Evolutionary conservation across 208 protist species (phyloP), one percentile per base, ranked within the genome.

Genomic region (Leishmania amazonensis): DNA sequence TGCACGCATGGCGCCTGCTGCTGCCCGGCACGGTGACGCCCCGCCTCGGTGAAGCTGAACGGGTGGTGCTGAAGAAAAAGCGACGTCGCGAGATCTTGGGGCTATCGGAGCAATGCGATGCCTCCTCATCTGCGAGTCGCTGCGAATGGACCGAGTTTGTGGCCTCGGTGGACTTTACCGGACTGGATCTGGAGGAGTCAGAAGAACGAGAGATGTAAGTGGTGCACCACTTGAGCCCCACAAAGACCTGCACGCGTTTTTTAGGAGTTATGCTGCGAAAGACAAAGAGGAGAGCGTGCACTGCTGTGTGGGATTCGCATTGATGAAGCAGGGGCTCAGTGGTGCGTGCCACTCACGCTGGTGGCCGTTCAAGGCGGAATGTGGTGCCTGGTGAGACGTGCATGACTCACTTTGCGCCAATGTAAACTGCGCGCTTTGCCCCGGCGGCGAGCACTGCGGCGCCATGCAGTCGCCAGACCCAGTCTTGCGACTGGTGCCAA

Each of bases 1-100:
- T 96, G 65, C 93, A 96, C 67, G 93, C 93, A 54, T 95, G 92
- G 89, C 85, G 91, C 42, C 78, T 96, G 49, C 82, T 83, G 8
- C 78, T 96, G 49, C 91, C 91, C 0, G 84, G 83, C 4, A 76
- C 73, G 2, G 77, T 89, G 3, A 76, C 86, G 2, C 38, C 68
- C 7, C 24, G 80, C 24, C 31, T 76, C n/a, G 78, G 68, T 45
- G 90, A 90, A 35, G 60, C 13, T 19, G 86, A 91, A 51, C 86
- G 89, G 0, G 86, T 90, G 24, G 78, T 67, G 51, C 38, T 85
- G 74, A 96, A 96, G 79, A 93, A 89, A 75, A 85, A 86, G 76
- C 87, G 90, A 21, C 86, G 91, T 2, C 85, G 93, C 31, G 90
- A 94, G 73, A 89, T 85, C 3, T 62, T 90, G 2, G 87, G 89